A percentile compares a stretch with the other conserved stretches of the same genome.
These are phyloP conservation scores for Neonectria magnoliae DNA, from an alignment of 2,329 filamentous ascomycete genomes.

Conservation along the genomic window DNA sequence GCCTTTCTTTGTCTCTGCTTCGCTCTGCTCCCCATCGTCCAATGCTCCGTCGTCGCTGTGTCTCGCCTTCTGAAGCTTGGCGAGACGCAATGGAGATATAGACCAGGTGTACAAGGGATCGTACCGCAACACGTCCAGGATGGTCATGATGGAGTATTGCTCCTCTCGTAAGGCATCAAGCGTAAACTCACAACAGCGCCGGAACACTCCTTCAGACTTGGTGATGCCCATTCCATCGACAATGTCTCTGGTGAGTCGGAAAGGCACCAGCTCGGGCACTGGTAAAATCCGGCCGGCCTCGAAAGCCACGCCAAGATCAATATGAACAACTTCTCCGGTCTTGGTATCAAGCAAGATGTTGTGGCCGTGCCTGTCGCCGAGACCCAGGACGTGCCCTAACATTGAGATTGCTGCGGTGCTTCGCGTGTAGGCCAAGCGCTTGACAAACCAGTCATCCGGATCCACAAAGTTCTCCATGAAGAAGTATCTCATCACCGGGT, in stretches of 20 bases:
- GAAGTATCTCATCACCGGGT: slow-evolving; percentile 95
- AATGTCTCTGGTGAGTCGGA: slow-evolving; percentile 91
- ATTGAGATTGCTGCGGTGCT: slow-evolving; percentile 96
- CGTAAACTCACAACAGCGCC: slow-evolving; percentile 98
- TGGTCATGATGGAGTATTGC: slow-evolving; percentile 97
- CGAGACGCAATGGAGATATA: slow-evolving; percentile 75
- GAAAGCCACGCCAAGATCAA: slow-evolving; percentile 96
- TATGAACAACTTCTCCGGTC: slow-evolving; percentile 94
- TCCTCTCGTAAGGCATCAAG: slow-evolving; percentile 95
- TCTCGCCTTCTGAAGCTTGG: slow-evolving; percentile 71
- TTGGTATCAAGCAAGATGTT: slow-evolving; percentile 93
- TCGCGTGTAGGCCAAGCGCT: slow-evolving; percentile 88
- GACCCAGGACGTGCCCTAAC: slow-evolving; percentile 88
- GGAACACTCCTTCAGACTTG: slow-evolving; percentile 94
- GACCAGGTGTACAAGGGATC: slow-evolving; percentile 98
- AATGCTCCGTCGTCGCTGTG: slow-evolving; percentile 56
- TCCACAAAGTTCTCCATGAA: slow-evolving; percentile 95
- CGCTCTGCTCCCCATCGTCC: slow-evolving; percentile 51
- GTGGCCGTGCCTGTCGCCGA: slow-evolving; percentile 94
- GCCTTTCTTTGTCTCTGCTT: slow-evolving; percentile 54
- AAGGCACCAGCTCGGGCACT: slow-evolving; percentile 94
- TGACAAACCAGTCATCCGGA: slow-evolving; percentile 95
- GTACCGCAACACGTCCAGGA: slow-evolving; percentile 96
- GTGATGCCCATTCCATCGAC: slow-evolving; percentile 98
- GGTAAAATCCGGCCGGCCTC: slow-evolving; percentile 96